phyloP scores from a whole-genome alignment of 2,329 filamentous ascomycete genomes.

The Elsinoe ampelina region DNA sequence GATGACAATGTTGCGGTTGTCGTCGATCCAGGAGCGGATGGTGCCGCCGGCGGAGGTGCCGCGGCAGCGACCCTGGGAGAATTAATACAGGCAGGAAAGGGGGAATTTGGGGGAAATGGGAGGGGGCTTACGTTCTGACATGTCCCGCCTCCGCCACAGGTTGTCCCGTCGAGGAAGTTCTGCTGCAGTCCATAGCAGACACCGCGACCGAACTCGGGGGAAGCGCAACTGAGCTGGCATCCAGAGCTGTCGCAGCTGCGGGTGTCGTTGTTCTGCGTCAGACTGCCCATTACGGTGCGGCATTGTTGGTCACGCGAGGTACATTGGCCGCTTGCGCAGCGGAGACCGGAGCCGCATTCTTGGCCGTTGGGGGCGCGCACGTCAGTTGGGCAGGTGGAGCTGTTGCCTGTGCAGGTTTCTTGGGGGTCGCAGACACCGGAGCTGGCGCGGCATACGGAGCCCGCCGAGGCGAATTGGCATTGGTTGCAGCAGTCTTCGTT shows the following conservation, averaged over 20 bases:
- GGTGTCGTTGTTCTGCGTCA: slow-evolving; percentile 65
- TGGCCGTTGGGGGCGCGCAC: slow-evolving; percentile 58
- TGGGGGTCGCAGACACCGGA: slow-evolving; percentile 75
- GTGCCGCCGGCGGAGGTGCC: slow-evolving; percentile 61
- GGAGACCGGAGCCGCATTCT: slow-evolving; percentile 60
- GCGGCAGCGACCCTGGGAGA: slow-evolving; percentile 56
- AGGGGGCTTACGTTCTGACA: slow-evolving; percentile 55
- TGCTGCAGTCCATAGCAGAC: slow-evolving; percentile 71
- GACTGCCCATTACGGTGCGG: slow-evolving; percentile 68
- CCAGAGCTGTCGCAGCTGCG: slow-evolving; percentile 64
- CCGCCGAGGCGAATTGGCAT: slow-evolving; percentile 59
- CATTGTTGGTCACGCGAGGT: slow-evolving; percentile 88
- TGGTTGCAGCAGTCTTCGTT: slow-evolving; percentile 76
- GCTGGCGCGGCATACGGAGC: slow-evolving; percentile 69
- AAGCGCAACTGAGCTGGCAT: slow-evolving; percentile 69
- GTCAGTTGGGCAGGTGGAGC: slow-evolving; percentile 66
- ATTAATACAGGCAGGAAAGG: not conserved
- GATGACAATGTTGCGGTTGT: slow-evolving; percentile 74
- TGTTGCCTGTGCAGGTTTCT: slow-evolving; percentile 69
- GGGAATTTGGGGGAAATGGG: not conserved
- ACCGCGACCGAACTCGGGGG: slow-evolving; percentile 55
- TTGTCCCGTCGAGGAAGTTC: slow-evolving; percentile 88
- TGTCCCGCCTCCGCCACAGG: slow-evolving; percentile 67
- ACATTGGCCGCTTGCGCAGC: slow-evolving; percentile 87
- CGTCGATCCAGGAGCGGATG: slow-evolving; percentile 64